Conservation (phyloP, 2,329 filamentous ascomycete genomes). For the Claviceps arundinis region DNA sequence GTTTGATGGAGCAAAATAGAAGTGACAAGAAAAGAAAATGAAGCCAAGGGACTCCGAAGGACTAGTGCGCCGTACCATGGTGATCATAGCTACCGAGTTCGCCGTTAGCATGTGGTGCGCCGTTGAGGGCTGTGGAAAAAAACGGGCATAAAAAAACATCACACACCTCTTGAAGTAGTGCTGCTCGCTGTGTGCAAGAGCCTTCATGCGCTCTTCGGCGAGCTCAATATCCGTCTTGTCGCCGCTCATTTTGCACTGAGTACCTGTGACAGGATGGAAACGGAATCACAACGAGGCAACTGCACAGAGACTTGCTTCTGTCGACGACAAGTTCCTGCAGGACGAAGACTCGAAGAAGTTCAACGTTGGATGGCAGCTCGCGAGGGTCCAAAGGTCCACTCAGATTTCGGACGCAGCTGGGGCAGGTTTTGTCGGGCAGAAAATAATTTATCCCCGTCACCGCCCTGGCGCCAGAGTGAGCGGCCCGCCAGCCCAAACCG, state of each 20-base stretch:
- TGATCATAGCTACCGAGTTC: constrained; percentile 71
- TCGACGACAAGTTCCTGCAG: background rate
- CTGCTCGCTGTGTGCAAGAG: constrained; percentile 86
- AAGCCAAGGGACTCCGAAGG: background rate
- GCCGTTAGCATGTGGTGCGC: background rate
- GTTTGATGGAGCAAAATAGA: background rate
- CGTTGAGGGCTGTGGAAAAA: background rate
- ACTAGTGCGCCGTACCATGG: constrained; percentile 53
- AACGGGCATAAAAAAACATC: background rate
- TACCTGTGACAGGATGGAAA: background rate
- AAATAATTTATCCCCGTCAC: constrained; percentile 17
- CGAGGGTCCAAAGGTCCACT: background rate
- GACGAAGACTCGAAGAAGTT: background rate
- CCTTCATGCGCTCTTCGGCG: constrained; percentile 50
- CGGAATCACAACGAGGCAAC: background rate
- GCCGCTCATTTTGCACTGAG: constrained; percentile 27
- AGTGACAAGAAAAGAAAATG: constrained; percentile 14
- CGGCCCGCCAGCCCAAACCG: too few species aligned
- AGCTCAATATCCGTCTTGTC: constrained; percentile 45
- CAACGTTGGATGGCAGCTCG: background rate
- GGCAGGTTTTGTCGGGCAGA: constrained; percentile 15
- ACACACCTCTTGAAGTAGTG: constrained; percentile 96
- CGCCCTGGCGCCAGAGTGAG: constrained; percentile 10
- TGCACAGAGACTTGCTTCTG: background rate
- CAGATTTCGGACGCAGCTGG: too few species aligned